A percentile compares a stretch with the other conserved stretches of the same genome.
Evolutionary conservation across 306 rosid genomes (phyloP).

Genomic region (Castanea crenata): DNA sequence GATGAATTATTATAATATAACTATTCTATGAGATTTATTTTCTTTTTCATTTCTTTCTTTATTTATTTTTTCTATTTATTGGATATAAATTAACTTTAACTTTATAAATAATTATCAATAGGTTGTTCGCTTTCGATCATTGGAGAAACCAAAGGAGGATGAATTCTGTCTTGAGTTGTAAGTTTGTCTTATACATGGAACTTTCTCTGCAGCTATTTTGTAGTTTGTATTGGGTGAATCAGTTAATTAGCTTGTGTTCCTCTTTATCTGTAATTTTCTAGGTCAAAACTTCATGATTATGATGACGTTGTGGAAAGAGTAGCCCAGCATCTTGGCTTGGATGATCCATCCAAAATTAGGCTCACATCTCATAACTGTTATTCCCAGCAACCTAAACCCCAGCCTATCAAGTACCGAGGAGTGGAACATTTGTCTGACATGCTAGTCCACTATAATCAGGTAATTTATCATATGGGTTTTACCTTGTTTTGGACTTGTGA

Average conservation of each 20-base stretch:
- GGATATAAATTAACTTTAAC: not conserved
- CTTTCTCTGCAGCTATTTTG: not conserved
- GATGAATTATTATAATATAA: not conserved
- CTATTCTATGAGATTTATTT: not conserved
- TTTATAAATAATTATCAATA: not conserved
- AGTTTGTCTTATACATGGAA: slow-evolving; percentile 5
- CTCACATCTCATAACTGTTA: slow-evolving; percentile 50
- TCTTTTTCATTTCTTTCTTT: not conserved
- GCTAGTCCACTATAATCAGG: slow-evolving; percentile 55
- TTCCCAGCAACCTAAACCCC: slow-evolving; percentile 55
- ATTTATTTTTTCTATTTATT: not conserved
- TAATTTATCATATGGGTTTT: slow-evolving; percentile 8
- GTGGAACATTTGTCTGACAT: slow-evolving; percentile 46
- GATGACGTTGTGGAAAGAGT: slow-evolving; percentile 51
- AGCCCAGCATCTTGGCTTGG: slow-evolving; percentile 47
- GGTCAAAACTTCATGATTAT: slow-evolving; percentile 47
- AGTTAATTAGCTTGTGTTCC: not conserved
- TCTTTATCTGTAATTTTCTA: not conserved
- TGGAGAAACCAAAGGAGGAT: slow-evolving; percentile 49
- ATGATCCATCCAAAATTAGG: slow-evolving; percentile 48
- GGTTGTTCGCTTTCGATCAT: slow-evolving; percentile 48
- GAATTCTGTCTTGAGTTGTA: slow-evolving; percentile 46
- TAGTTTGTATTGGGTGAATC: not conserved
- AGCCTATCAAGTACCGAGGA: slow-evolving; percentile 49
- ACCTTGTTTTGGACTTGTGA: not conserved